A percentile compares a stretch with the other conserved stretches of the same genome.
These are phyloP conservation scores for Pichia sp. DNA, from an alignment of 1,139 yeast genomes.

Conservation along the genomic window DNA sequence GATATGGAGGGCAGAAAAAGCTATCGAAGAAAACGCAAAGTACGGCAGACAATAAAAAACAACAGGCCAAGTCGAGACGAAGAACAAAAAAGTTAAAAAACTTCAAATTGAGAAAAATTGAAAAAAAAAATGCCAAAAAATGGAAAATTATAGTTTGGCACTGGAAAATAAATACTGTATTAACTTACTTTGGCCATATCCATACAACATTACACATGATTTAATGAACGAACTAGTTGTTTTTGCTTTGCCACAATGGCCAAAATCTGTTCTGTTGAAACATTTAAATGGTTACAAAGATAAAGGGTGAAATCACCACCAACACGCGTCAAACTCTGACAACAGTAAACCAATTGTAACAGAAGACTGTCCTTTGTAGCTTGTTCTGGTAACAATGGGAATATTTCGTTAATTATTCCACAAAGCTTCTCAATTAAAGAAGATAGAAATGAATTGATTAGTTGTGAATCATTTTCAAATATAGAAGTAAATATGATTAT, in stretches of 20 bases:
- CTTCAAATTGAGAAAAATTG: neutral
- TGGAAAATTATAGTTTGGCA: too few species aligned
- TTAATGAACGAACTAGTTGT: slow-evolving; percentile 3
- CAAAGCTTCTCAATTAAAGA: slow-evolving; percentile 33
- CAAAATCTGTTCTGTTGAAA: neutral
- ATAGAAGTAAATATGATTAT: slow-evolving; percentile 60
- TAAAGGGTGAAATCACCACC: slow-evolving; percentile 55
- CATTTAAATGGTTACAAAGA: neutral
- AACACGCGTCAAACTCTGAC: slow-evolving; percentile 64
- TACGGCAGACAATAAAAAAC: neutral
- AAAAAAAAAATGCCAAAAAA: neutral
- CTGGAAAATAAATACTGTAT: too few species aligned
- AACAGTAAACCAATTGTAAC: slow-evolving; percentile 68
- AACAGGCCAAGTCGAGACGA: neutral
- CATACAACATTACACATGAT: neutral
- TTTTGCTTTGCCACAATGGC: slow-evolving; percentile 10
- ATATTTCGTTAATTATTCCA: slow-evolving; percentile 31
- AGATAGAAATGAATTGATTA: slow-evolving; percentile 39
- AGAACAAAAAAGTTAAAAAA: neutral
- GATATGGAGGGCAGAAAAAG: neutral
- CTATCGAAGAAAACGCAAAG: neutral
- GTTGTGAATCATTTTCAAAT: slow-evolving; percentile 37
- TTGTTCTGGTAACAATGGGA: slow-evolving; percentile 33
- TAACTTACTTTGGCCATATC: too few species aligned
- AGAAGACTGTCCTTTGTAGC: slow-evolving; percentile 54